phyloP scores from a whole-genome alignment of 1,284 basidiomycete genomes.

The Ganoderma lingzhi region DNA sequence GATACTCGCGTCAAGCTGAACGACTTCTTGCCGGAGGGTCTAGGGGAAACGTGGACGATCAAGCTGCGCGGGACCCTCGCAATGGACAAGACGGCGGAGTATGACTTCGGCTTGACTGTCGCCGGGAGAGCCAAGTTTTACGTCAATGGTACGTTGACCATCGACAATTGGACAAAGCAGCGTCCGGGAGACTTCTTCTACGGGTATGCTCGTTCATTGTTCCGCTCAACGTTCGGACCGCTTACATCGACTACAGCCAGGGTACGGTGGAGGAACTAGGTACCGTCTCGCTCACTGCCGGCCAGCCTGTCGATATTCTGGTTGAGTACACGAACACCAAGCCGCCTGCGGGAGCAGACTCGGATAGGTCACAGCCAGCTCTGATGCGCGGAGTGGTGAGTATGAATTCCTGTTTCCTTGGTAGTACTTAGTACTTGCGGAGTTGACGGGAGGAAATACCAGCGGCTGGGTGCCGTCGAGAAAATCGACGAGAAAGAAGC shows the following conservation, averaged over 20 bases:
- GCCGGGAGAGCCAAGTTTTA: slow-evolving; percentile 74
- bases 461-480: slow-evolving; percentile 73
- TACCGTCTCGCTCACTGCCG: slow-evolving; percentile 52
- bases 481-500: slow-evolving; percentile 67
- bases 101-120: slow-evolving; percentile 78
- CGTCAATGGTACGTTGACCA: slow-evolving; percentile 64
- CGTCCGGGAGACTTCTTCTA: slow-evolving; percentile 75
- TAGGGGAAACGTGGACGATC: slow-evolving; percentile 71
- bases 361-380: slow-evolving; percentile 63
- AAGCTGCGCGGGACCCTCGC: slow-evolving; percentile 65
- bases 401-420: slow-evolving; percentile 20
- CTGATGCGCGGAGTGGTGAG: slow-evolving; percentile 73
- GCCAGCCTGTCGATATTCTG: slow-evolving; percentile 55
- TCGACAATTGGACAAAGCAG: slow-evolving; percentile 78
- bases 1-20: slow-evolving; percentile 74
- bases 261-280: slow-evolving; percentile 71
- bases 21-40: slow-evolving; percentile 67
- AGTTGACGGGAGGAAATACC: slow-evolving; percentile 3
- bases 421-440: slow-evolving; percentile 10
- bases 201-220: slow-evolving; percentile 48
- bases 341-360: slow-evolving; percentile 56
- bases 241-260: slow-evolving; percentile 46
- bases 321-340: slow-evolving; percentile 72
- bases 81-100: slow-evolving; percentile 57
- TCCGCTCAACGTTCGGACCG: background rate